Conservation (phyloP, 2,329 filamentous ascomycete genomes). For the Aspergillus sp. region DNA sequence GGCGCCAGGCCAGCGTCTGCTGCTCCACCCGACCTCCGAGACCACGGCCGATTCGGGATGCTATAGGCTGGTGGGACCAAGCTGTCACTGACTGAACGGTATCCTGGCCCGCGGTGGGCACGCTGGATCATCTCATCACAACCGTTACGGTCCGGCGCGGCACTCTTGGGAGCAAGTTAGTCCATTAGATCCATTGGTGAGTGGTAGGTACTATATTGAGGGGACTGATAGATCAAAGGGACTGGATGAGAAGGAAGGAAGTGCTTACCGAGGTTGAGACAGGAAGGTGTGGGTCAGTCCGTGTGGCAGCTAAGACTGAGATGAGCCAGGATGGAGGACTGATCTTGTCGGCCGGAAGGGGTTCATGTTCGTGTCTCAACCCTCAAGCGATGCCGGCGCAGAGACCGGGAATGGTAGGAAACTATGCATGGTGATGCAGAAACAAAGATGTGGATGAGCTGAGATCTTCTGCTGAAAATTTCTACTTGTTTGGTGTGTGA, state of each 20-base stretch:
- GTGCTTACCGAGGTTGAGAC: background rate
- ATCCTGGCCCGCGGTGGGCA: background rate
- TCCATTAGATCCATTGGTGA: background rate
- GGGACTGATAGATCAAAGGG: background rate
- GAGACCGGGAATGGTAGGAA: background rate
- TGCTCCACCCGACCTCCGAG: background rate
- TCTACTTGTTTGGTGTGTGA: background rate
- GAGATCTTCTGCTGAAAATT: no score
- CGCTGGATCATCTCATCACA: constrained; percentile 6
- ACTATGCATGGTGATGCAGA: background rate
- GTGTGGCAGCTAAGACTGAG: background rate
- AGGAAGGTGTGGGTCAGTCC: background rate
- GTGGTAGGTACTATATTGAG: background rate
- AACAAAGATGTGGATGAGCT: background rate
- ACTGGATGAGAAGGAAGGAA: background rate
- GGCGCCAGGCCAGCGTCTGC: constrained; percentile 1
- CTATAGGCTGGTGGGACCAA: background rate
- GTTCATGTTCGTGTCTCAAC: background rate
- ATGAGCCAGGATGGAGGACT: background rate
- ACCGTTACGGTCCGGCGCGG: constrained; percentile 8
- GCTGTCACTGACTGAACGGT: constrained; percentile 5
- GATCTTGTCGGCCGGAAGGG: background rate
- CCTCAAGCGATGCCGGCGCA: background rate
- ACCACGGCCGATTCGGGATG: background rate
- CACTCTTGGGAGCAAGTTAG: background rate